Conservation (phyloP, 192 early-diverging fungal genomes). For the Chytriomyces sp. region DNA sequence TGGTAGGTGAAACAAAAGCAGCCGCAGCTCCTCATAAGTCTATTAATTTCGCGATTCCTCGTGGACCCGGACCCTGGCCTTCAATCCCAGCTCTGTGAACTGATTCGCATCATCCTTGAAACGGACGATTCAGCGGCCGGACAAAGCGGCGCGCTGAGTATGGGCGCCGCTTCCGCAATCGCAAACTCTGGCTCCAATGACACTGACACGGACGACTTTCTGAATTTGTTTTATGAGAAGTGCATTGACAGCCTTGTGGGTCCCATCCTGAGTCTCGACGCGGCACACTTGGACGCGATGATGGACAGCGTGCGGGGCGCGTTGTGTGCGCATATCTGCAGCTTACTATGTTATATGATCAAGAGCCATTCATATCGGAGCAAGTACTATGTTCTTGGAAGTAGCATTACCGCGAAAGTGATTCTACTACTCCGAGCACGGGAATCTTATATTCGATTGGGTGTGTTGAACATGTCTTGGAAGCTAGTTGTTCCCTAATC, state of each 20-base stretch:
- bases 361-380: slow-evolving; percentile 73
- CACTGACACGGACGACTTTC: slow-evolving; percentile 72
- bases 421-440: slow-evolving; percentile 67
- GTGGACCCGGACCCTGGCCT: slow-evolving; percentile 64
- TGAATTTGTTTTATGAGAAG: slow-evolving; percentile 76
- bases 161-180: slow-evolving; percentile 17
- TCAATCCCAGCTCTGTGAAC: slow-evolving; percentile 73
- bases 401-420: slow-evolving; percentile 62
- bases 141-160: slow-evolving; percentile 16
- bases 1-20: slow-evolving; percentile 20
- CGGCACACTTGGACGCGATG: not conserved
- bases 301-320: slow-evolving; percentile 37
- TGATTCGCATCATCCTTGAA: slow-evolving; percentile 77
- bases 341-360: slow-evolving; percentile 75
- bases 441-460: slow-evolving; percentile 69
- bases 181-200: slow-evolving; percentile 39
- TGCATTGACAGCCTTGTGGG: slow-evolving; percentile 63
- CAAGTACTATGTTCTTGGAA: slow-evolving; percentile 75
- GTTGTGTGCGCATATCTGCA: slow-evolving; percentile 66
- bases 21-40: slow-evolving; percentile 63
- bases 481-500: not conserved
- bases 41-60: slow-evolving; percentile 68
- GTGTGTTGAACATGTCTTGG: slow-evolving; percentile 43
- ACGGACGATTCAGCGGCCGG: slow-evolving; percentile 42
- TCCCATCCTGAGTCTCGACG: slow-evolving; percentile 58